Evolutionary conservation across 352 stramenopile species (phyloP).

Genomic region (Phytophthora ohioensis): DNA sequence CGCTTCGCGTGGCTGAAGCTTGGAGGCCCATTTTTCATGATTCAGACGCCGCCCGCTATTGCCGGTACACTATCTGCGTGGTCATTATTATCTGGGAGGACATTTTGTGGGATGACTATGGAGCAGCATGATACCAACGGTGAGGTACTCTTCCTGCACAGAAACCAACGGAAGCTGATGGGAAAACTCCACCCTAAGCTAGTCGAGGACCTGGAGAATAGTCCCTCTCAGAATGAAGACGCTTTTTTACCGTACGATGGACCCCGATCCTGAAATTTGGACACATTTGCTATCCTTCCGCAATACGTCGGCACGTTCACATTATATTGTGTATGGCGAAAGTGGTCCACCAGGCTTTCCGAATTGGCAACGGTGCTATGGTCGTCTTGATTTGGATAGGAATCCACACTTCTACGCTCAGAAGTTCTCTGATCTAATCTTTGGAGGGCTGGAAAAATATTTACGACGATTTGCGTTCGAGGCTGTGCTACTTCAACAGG

Average conservation of each 20-base stretch:
- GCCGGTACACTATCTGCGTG: constrained; percentile 31
- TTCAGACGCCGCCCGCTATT: constrained; percentile 46
- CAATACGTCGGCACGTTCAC: constrained; percentile 1
- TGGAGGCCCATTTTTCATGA: constrained; percentile 61
- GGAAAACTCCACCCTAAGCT: constrained; percentile 35
- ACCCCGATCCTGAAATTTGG: constrained; percentile 33
- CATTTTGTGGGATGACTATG: constrained; percentile 79
- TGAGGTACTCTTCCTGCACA: constrained; percentile 67
- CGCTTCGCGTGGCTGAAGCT: constrained; percentile 75
- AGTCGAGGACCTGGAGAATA: not conserved
- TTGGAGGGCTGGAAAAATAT: constrained; percentile 31
- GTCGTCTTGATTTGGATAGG: constrained; percentile 28
- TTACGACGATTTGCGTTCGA: constrained; percentile 37
- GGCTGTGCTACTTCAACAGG: constrained; percentile 7
- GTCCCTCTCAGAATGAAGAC: not conserved
- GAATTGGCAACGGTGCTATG: constrained; percentile 42
- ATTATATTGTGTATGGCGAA: constrained; percentile 1
- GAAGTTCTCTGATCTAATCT: constrained; percentile 27
- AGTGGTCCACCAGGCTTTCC: not conserved
- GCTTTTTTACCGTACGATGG: not conserved
- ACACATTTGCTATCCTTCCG: constrained; percentile 46
- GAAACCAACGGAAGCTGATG: constrained; percentile 68
- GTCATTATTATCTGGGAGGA: not conserved
- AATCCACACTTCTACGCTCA: constrained; percentile 37
- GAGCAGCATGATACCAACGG: constrained; percentile 58